These are phyloP conservation scores for Williopsis jadinii DNA, from an alignment of 1,139 yeast species.

Conservation along the genomic window DNA sequence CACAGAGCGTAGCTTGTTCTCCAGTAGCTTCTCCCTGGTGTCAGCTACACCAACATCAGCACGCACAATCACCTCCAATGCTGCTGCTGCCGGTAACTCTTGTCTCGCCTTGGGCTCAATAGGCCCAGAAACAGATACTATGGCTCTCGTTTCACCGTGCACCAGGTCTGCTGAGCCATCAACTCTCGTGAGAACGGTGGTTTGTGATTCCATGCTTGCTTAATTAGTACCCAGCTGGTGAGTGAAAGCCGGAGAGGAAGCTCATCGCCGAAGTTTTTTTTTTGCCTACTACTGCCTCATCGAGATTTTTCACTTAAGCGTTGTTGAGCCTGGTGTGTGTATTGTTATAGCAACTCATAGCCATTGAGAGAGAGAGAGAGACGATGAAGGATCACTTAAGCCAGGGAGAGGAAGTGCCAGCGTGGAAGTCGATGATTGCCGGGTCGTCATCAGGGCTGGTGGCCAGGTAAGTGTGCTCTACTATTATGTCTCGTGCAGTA, in stretches of 20 bases:
- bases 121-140: slow-evolving; percentile 86
- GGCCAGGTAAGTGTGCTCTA: slow-evolving; percentile 35
- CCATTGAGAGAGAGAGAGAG: background rate
- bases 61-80: slow-evolving; percentile 72
- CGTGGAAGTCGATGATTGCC: slow-evolving; percentile 44
- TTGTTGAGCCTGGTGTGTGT: background rate
- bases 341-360: background rate
- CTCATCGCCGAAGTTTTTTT: background rate
- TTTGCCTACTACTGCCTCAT: background rate
- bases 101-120: slow-evolving; percentile 79
- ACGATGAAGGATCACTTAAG: slow-evolving; percentile 39
- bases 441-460: slow-evolving; percentile 71
- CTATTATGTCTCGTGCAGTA: background rate
- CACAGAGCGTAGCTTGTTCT: slow-evolving; percentile 60
- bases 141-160: slow-evolving; percentile 45
- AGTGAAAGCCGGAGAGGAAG: background rate
- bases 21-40: slow-evolving; percentile 73
- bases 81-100: slow-evolving; percentile 74
- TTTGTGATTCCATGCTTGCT: slow-evolving; percentile 14
- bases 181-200: slow-evolving; percentile 42
- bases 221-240: background rate
- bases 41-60: slow-evolving; percentile 71
- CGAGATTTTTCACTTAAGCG: background rate
- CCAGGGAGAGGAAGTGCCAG: slow-evolving; percentile 42
- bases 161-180: slow-evolving; percentile 74